Conservation (phyloP, 2,329 filamentous ascomycete genomes). For the Seiridium unicorne region DNA sequence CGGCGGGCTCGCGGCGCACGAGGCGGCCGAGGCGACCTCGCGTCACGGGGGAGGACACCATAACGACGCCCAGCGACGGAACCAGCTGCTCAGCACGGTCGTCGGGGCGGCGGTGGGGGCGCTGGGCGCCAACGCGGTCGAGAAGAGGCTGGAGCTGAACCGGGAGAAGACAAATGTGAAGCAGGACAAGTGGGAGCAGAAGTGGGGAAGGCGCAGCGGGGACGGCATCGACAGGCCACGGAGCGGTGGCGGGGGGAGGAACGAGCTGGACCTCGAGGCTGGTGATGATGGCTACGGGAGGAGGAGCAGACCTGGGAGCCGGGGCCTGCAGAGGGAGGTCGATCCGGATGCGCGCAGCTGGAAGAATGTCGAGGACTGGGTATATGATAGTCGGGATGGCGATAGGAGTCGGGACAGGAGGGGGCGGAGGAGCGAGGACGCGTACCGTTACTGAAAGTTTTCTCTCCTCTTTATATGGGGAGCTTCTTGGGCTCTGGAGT, state of each 20-base stretch:
- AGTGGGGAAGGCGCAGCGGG: slow-evolving; percentile 16
- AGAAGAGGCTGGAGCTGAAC: slow-evolving; percentile 27
- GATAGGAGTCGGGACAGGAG: slow-evolving; percentile 4
- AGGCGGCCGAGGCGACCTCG: slow-evolving; percentile 42
- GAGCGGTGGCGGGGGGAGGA: slow-evolving; percentile 11
- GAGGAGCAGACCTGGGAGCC: slow-evolving; percentile 7
- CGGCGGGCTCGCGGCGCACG: slow-evolving; percentile 51
- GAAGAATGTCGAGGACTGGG: slow-evolving; percentile 31
- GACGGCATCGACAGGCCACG: slow-evolving; percentile 20
- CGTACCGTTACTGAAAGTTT: background rate
- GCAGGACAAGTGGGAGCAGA: slow-evolving; percentile 24
- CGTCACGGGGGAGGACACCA: slow-evolving; percentile 23
- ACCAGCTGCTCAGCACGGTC: slow-evolving; percentile 45
- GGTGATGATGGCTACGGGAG: slow-evolving; percentile 10
- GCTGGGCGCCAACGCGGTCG: slow-evolving; percentile 45
- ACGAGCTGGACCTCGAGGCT: background rate
- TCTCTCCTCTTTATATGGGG: background rate
- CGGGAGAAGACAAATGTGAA: slow-evolving; percentile 22
- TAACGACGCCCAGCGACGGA: slow-evolving; percentile 28
- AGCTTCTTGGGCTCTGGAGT: background rate
- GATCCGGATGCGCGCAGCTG: slow-evolving; percentile 28
- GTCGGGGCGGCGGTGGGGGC: slow-evolving; percentile 55
- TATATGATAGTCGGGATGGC: slow-evolving; percentile 20
- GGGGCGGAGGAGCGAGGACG: slow-evolving; percentile 3
- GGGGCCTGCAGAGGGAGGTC: slow-evolving; percentile 15